Percentiles rank a stretch among this genome's conserved stretches.
phyloP scores from a whole-genome alignment of 1,139 yeast genomes.

The Meyerozyma smithsonii region DNA sequence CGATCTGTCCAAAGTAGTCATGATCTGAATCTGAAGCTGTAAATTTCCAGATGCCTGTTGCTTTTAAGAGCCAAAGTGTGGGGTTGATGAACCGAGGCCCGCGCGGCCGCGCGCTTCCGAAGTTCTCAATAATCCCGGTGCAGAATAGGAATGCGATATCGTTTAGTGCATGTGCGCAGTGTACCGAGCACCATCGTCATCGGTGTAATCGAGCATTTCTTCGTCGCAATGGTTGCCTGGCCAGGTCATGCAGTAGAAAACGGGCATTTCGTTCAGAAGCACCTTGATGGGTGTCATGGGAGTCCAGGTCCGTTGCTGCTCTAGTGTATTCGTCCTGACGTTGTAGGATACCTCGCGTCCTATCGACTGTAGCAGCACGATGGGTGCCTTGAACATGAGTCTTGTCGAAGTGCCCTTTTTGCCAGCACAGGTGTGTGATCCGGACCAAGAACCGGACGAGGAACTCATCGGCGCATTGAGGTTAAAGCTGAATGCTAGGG shows the following conservation, averaged over 20 bases:
- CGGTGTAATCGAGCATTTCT: not conserved
- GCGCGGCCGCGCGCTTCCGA: not conserved
- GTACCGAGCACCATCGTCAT: not conserved
- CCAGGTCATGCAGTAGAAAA: not conserved
- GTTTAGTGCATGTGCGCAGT: not conserved
- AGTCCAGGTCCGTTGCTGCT: not conserved
- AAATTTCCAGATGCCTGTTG: not conserved
- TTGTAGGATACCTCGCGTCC: not conserved
- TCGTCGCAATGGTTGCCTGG: not conserved
- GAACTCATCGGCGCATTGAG: not conserved
- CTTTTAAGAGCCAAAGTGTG: not conserved
- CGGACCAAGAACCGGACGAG: not conserved
- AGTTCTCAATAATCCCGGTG: no score
- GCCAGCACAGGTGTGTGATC: not conserved
- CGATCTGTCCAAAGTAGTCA: slow-evolving; percentile 23
- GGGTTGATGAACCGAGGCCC: slow-evolving; percentile 3
- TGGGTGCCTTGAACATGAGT: not conserved
- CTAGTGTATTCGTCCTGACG: not conserved
- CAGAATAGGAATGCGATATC: no score
- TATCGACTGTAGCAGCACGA: not conserved
- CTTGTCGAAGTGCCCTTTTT: not conserved
- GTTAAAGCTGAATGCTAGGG: not conserved
- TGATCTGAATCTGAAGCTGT: slow-evolving; percentile 1
- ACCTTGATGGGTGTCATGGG: not conserved
- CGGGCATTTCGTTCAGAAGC: not conserved